Evolutionary conservation across 768 basidiomycete species (phyloP).

Genomic region (Holtermannia corniformis): DNA sequence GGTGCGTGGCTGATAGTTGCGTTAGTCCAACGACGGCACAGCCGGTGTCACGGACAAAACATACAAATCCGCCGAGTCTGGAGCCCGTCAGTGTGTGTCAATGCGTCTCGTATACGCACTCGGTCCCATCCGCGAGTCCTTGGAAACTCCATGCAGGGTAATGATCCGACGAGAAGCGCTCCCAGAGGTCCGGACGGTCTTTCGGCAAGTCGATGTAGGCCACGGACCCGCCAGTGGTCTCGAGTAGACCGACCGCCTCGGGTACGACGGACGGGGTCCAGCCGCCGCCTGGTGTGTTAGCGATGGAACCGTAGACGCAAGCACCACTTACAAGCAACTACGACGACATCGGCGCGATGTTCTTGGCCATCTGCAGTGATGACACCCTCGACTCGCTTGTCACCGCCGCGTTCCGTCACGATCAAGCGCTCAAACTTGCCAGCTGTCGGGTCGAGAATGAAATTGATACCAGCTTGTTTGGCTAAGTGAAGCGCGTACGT

Average conservation of each 20-base stretch:
- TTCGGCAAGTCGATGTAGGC: slow-evolving; percentile 13
- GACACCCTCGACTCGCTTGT: slow-evolving; percentile 9
- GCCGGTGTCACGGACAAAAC: no score
- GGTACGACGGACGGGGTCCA: slow-evolving; percentile 22
- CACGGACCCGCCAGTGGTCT: slow-evolving; percentile 22
- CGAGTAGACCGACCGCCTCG: slow-evolving; percentile 8
- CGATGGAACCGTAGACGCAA: background rate
- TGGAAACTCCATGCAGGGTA: slow-evolving; percentile 8
- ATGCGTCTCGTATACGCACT: no score
- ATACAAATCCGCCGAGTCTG: no score
- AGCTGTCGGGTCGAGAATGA: slow-evolving; percentile 10
- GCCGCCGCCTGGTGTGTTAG: slow-evolving; percentile 11
- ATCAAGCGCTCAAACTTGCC: slow-evolving; percentile 15
- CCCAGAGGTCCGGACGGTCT: slow-evolving; percentile 17
- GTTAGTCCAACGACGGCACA: no score
- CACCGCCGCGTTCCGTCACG: background rate
- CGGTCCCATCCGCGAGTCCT: no score
- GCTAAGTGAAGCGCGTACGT: slow-evolving; percentile 15
- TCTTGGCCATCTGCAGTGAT: slow-evolving; percentile 16
- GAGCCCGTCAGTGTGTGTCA: no score
- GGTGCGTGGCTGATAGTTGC: no score
- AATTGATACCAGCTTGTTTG: slow-evolving; percentile 17
- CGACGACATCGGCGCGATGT: slow-evolving; percentile 13
- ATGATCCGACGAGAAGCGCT: slow-evolving; percentile 6
- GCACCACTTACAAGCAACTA: slow-evolving; percentile 18